Percentiles rank a stretch among this genome's conserved stretches.
These are phyloP conservation scores for Penicillium argentinense DNA, from an alignment of 495 filamentous ascomycete species.

Conservation along the genomic window DNA sequence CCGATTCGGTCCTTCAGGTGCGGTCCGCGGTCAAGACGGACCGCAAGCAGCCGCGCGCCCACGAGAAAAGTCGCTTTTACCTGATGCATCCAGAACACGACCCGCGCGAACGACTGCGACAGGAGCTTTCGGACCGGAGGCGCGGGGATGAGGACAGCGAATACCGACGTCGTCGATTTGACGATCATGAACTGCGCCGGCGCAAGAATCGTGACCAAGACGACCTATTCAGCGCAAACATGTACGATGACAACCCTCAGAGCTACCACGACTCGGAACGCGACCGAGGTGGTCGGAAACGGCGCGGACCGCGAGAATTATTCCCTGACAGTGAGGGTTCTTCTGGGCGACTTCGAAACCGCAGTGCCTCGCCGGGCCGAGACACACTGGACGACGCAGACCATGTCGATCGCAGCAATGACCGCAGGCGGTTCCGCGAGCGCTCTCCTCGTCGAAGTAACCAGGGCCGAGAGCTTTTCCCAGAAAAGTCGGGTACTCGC, in stretches of 20 bases:
- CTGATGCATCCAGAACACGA: slow-evolving; percentile 87
- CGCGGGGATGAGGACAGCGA: slow-evolving; percentile 61
- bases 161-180: slow-evolving; percentile 56
- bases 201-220: slow-evolving; percentile 51
- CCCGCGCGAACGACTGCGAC: slow-evolving; percentile 67
- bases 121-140: slow-evolving; percentile 44
- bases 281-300: slow-evolving; percentile 26
- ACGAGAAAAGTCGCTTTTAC: slow-evolving; percentile 84
- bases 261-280: slow-evolving; percentile 35
- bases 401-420: slow-evolving; percentile 41
- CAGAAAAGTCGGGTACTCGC: slow-evolving; percentile 28
- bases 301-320: slow-evolving; percentile 45
- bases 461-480: slow-evolving; percentile 51
- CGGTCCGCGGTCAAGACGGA: slow-evolving; percentile 74
- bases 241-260: slow-evolving; percentile 68
- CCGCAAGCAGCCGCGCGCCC: slow-evolving; percentile 72
- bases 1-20: slow-evolving; percentile 67
- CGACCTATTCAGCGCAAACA: slow-evolving; percentile 63
- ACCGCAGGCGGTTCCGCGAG: slow-evolving; percentile 42
- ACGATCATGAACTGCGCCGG: slow-evolving; percentile 55
- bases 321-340: slow-evolving; percentile 44
- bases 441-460: slow-evolving; percentile 42
- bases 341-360: slow-evolving; percentile 55
- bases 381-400: slow-evolving; percentile 58
- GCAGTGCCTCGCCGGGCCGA: slow-evolving; percentile 70